phyloP scores from a whole-genome alignment of 2,329 filamentous ascomycete species.

The Coleophoma eucalyptorum region DNA sequence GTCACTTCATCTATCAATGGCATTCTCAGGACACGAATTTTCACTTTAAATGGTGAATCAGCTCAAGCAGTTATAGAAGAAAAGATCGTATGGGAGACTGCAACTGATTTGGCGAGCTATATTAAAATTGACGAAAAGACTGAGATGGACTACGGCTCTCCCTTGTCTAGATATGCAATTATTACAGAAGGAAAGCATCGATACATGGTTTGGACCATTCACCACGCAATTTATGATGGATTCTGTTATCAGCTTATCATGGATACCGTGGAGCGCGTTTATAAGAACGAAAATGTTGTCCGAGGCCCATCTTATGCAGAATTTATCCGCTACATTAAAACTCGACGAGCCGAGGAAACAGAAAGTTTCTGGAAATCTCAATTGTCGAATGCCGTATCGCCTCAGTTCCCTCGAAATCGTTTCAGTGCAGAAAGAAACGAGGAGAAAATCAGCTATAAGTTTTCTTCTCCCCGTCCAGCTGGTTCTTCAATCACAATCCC shows the following conservation, averaged over 20 bases:
- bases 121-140: conserved; percentile 2
- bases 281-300: no score
- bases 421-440: no score
- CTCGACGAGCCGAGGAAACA: conserved; percentile 27
- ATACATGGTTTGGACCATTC: conserved; percentile 20
- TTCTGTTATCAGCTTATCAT: conserved; percentile 44
- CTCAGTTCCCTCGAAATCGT: background rate
- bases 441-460: background rate
- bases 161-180: conserved; percentile 5
- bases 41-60: conserved; percentile 2
- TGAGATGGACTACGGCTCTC: conserved; percentile 1
- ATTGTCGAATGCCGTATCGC: background rate
- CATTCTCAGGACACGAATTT: conserved; percentile 31
- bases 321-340: conserved; percentile 40
- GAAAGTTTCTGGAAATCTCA: conserved; percentile 12
- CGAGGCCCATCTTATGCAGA: conserved; percentile 8
- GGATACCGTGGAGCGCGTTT: conserved; percentile 1
- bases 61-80: conserved; percentile 13
- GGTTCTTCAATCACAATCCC: conserved; percentile 38
- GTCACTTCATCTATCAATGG: conserved; percentile 8
- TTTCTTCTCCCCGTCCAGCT: background rate
- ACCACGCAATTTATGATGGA: conserved; percentile 60
- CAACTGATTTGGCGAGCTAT: conserved; percentile 1
- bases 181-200: background rate
- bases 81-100: conserved; percentile 3